A percentile compares a stretch with the other conserved stretches of the same genome.
Evolutionary conservation across 75 land plant species (phyloP).

Genomic region (Picea sitchensis): DNA sequence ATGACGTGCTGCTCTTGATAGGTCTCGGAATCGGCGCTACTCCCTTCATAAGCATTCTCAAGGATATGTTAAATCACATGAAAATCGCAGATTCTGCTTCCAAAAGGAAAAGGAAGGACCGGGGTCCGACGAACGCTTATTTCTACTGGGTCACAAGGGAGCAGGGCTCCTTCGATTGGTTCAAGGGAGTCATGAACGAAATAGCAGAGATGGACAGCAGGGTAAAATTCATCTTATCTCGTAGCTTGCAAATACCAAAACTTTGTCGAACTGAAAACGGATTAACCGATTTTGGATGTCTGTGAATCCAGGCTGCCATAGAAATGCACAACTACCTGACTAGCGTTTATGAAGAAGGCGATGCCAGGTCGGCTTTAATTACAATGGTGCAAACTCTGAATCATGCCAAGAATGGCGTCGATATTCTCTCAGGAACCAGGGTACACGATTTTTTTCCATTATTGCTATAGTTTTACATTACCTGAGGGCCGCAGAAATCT

Average conservation of each 20-base stretch:
- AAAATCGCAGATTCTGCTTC: conserved; percentile 16
- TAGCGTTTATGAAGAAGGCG: conserved; percentile 48
- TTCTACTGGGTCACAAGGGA: conserved; percentile 75
- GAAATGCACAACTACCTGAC: conserved; percentile 48
- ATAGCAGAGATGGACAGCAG: conserved; percentile 46
- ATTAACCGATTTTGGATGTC: too few relatives aligned
- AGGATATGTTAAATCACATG: conserved; percentile 44
- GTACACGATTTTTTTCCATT: background rate
- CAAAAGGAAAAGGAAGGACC: conserved; percentile 7
- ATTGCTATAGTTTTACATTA: background rate
- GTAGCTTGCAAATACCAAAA: background rate
- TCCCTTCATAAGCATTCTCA: conserved; percentile 59
- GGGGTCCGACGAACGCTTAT: conserved; percentile 34
- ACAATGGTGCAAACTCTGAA: conserved; percentile 35
- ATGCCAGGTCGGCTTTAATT: conserved; percentile 42
- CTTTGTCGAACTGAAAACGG: too few relatives aligned
- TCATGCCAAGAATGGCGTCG: conserved; percentile 43
- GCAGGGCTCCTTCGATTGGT: conserved; percentile 68
- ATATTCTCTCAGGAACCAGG: conserved; percentile 39
- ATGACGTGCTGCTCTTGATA: conserved; percentile 56
- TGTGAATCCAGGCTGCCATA: conserved; percentile 20
- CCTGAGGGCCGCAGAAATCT: background rate
- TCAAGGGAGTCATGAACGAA: conserved; percentile 57
- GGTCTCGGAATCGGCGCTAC: conserved; percentile 75
- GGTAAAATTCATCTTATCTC: background rate